Conservation (phyloP, 306 rosid species). For the Prunus kanzakura region DNA sequence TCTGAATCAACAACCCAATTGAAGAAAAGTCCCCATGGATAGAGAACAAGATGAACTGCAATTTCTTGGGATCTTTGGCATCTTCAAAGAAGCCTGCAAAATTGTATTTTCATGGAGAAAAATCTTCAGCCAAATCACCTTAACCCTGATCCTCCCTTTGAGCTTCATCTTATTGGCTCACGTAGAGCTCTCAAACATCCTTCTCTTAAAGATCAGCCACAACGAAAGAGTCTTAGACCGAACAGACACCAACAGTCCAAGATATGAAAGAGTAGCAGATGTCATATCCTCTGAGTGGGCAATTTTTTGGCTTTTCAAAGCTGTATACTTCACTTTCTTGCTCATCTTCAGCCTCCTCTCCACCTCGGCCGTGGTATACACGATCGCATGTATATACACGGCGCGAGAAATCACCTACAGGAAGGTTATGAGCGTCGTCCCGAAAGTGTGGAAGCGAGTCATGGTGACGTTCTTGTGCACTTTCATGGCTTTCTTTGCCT, state of each 20-base stretch:
- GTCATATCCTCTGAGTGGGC: slow-evolving; percentile 41
- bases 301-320: slow-evolving; percentile 37
- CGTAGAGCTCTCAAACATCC: slow-evolving; percentile 44
- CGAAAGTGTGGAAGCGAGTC: slow-evolving; percentile 67
- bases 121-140: slow-evolving; percentile 56
- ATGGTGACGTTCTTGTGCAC: slow-evolving; percentile 56
- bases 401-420: slow-evolving; percentile 36
- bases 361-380: slow-evolving; percentile 76
- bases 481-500: slow-evolving; percentile 30
- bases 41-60: slow-evolving; percentile 70
- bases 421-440: slow-evolving; percentile 54
- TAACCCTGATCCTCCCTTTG: slow-evolving; percentile 61
- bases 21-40: slow-evolving; percentile 41
- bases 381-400: slow-evolving; percentile 63
- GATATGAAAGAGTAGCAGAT: slow-evolving; percentile 28
- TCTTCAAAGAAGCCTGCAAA: slow-evolving; percentile 56
- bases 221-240: slow-evolving; percentile 13
- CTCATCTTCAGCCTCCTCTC: slow-evolving; percentile 51
- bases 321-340: slow-evolving; percentile 33
- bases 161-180: slow-evolving; percentile 55
- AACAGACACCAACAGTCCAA: slow-evolving; percentile 19
- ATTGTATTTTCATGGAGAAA: slow-evolving; percentile 43
- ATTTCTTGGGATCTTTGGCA: slow-evolving; percentile 44
- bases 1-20: slow-evolving; percentile 6
- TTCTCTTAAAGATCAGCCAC: slow-evolving; percentile 24